These are phyloP conservation scores for Botrytis deweyae DNA, from an alignment of 2,329 filamentous ascomycete species.

Conservation along the genomic window DNA sequence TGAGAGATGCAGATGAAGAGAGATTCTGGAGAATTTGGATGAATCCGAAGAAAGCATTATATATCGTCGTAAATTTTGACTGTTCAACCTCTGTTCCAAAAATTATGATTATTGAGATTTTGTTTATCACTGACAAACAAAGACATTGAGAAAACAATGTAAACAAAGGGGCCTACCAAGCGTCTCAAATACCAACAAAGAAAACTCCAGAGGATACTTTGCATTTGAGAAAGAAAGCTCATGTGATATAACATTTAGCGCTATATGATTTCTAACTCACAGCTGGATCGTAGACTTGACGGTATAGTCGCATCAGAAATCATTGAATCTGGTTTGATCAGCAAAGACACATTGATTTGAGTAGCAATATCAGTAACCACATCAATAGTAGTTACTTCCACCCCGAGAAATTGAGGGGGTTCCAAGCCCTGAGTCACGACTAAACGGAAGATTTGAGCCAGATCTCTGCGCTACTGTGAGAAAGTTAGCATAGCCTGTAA, in stretches of 20 bases:
- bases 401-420: conserved; percentile 22
- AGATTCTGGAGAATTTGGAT: background rate
- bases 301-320: background rate
- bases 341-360: background rate
- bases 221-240: background rate
- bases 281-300: background rate
- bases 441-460: conserved; percentile 23
- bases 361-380: background rate
- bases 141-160: background rate
- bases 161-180: background rate
- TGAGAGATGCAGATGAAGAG: background rate
- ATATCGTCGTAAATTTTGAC: background rate
- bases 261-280: background rate
- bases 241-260: background rate
- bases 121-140: too few relatives aligned
- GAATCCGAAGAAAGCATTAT: too few relatives aligned
- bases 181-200: background rate
- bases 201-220: background rate
- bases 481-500: background rate
- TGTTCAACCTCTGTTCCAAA: background rate
- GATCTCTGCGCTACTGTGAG: conserved; percentile 34
- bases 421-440: conserved; percentile 25
- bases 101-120: background rate
- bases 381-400: conserved; percentile 13
- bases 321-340: background rate